Conservation (phyloP, 202 grass and related monocot genomes). For the Bolboschoenoplectus hybrid region DNA sequence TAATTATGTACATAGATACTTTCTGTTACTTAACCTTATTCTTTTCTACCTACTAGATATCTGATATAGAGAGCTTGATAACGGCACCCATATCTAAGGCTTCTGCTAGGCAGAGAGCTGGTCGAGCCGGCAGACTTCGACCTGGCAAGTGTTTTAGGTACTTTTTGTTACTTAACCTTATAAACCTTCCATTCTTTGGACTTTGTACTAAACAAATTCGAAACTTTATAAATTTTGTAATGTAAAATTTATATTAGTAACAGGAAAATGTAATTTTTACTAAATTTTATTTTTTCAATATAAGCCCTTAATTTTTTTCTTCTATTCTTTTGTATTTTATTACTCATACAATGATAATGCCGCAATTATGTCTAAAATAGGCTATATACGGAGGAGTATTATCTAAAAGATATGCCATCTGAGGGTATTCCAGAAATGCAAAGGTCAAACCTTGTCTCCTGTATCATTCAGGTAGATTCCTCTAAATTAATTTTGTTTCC, state of each 20-base stretch:
- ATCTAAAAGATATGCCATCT: constrained; percentile 81
- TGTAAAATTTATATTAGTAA: neutral
- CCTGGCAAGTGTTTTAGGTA: constrained; percentile 98
- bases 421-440: constrained; percentile 98
- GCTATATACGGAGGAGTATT: constrained; percentile 98
- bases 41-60: constrained; percentile 55
- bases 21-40: constrained; percentile 2
- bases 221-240: too few relatives aligned
- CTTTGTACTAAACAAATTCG: too few relatives aligned
- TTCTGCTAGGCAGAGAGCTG: constrained; percentile 89
- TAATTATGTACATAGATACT: constrained; percentile 13
- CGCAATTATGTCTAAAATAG: constrained; percentile 45
- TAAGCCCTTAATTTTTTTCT: constrained; percentile 10
- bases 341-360: neutral
- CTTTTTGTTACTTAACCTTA: too few relatives aligned
- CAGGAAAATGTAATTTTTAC: neutral
- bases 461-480: constrained; percentile 77
- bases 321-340: constrained; percentile 25
- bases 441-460: constrained; percentile 90
- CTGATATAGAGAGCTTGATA: constrained; percentile 93
- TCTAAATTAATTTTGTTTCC: constrained; percentile 24
- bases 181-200: too few relatives aligned
- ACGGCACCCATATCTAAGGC: constrained; percentile 92
- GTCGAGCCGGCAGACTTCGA: constrained; percentile 86
- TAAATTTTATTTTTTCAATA: neutral